Conservation (phyloP, 2,329 filamentous ascomycete species). For the Dendryphion nanum region DNA sequence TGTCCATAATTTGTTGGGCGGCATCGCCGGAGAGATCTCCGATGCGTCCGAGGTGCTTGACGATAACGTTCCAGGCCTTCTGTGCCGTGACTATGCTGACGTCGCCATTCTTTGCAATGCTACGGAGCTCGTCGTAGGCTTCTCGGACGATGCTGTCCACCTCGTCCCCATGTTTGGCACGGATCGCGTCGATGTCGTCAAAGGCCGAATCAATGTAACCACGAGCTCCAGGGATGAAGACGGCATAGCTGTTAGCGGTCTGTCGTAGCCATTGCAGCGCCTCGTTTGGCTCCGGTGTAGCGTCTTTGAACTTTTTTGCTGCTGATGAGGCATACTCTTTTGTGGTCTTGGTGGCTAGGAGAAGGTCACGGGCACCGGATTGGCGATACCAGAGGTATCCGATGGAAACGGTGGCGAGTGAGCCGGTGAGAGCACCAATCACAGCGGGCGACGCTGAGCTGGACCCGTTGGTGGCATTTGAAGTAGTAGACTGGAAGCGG, state of each 20-base stretch:
- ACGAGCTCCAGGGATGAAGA: conserved; percentile 69
- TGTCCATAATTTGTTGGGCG: conserved; percentile 64
- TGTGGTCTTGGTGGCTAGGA: conserved; percentile 54
- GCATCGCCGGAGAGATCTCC: conserved; percentile 63
- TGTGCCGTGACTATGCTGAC: conserved; percentile 62
- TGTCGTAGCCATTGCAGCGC: conserved; percentile 65
- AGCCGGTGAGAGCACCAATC: conserved; percentile 52
- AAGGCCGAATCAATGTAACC: conserved; percentile 69
- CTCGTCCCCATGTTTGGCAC: conserved; percentile 66
- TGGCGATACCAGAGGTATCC: conserved; percentile 56
- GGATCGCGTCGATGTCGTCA: conserved; percentile 67
- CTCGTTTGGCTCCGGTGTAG: conserved; percentile 65
- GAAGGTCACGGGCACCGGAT: conserved; percentile 50
- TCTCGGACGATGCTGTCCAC: conserved; percentile 67
- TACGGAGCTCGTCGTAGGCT: conserved; percentile 66
- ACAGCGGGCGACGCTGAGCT: conserved; percentile 40
- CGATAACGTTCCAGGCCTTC: conserved; percentile 61
- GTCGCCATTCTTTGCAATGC: conserved; percentile 57
- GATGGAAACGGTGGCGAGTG: conserved; percentile 45
- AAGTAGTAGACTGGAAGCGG: conserved; percentile 34
- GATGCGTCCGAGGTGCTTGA: conserved; percentile 61
- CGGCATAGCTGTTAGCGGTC: conserved; percentile 66
- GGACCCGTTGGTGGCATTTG: conserved; percentile 11
- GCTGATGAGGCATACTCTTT: conserved; percentile 61
- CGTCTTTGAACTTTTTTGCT: conserved; percentile 59